A percentile compares a stretch with the other conserved stretches of the same genome.
Evolutionary conservation across 352 stramenopile species (phyloP).

Genomic region (Nothophytophthora sp.): DNA sequence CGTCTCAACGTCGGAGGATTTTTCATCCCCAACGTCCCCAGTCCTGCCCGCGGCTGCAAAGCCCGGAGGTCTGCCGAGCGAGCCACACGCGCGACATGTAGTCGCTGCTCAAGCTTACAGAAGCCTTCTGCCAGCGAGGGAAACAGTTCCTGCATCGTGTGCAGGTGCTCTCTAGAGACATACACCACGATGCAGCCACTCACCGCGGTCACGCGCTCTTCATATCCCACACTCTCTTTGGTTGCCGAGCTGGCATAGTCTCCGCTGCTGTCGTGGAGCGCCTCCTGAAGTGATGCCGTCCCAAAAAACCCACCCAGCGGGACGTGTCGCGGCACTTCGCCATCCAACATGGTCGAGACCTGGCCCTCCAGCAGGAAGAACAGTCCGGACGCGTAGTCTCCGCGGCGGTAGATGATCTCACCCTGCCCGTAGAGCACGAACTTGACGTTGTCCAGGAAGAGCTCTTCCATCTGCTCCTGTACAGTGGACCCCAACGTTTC

Average conservation of each 20-base stretch:
- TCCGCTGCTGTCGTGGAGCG: not conserved
- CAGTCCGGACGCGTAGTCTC: constrained; percentile 46
- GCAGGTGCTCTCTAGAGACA: constrained; percentile 43
- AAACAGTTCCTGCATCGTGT: constrained; percentile 33
- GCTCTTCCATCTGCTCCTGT: constrained; percentile 38
- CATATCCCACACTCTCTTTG: constrained; percentile 22
- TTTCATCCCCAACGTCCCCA: constrained; percentile 18
- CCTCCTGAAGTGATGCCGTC: constrained; percentile 30
- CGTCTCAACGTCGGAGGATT: constrained; percentile 20
- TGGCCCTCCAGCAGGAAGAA: constrained; percentile 60
- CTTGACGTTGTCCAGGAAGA: constrained; percentile 56
- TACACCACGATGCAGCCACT: constrained; percentile 61
- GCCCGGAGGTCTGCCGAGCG: constrained; percentile 33
- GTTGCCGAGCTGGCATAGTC: constrained; percentile 2
- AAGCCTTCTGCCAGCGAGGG: constrained; percentile 31
- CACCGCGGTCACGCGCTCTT: constrained; percentile 42
- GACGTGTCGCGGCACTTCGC: constrained; percentile 23
- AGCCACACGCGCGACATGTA: constrained; percentile 28
- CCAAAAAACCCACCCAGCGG: constrained; percentile 54
- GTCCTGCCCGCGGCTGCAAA: constrained; percentile 13
- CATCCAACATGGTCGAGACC: constrained; percentile 30
- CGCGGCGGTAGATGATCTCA: constrained; percentile 58
- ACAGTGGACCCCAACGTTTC: constrained; percentile 4
- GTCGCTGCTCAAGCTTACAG: constrained; percentile 26
- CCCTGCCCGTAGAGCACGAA: constrained; percentile 63